A percentile compares a stretch with the other conserved stretches of the same genome.
These are phyloP conservation scores for Cutaneotrichosporon mucoides DNA, from an alignment of 1,284 basidiomycete species.

Conservation along the genomic window DNA sequence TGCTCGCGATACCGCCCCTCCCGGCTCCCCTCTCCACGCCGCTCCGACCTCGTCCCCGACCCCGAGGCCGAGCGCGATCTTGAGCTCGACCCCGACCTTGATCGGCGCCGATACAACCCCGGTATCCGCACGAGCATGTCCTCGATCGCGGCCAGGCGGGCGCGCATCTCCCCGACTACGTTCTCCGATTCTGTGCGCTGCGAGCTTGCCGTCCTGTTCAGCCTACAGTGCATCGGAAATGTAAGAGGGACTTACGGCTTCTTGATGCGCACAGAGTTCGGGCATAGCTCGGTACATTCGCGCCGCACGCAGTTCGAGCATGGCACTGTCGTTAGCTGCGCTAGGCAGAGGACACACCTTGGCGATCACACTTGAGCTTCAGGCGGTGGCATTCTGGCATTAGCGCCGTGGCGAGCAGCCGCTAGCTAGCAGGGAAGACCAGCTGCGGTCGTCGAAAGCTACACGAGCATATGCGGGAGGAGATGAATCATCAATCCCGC, in stretches of 20 bases:
- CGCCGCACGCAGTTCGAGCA: conserved; percentile 37
- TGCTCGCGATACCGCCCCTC: too few relatives aligned
- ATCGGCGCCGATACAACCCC: neutral
- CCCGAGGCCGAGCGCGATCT: neutral
- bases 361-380: conserved; percentile 35
- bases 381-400: conserved; percentile 21
- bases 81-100: neutral
- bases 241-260: conserved; percentile 10
- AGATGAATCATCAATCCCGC: too few relatives aligned
- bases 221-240: too few relatives aligned
- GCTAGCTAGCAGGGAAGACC: too few relatives aligned
- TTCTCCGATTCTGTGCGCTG: conserved; percentile 9
- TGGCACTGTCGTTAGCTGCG: conserved; percentile 20
- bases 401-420: neutral
- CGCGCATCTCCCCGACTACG: conserved; percentile 20
- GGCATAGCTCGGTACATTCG: conserved; percentile 34
- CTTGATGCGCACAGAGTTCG: conserved; percentile 26
- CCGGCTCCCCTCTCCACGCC: too few relatives aligned
- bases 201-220: too few relatives aligned
- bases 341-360: conserved; percentile 10
- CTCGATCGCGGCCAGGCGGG: conserved; percentile 20
- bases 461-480: too few relatives aligned
- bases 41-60: neutral
- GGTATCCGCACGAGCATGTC: conserved; percentile 1
- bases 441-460: too few relatives aligned